Percentiles rank a stretch among this genome's conserved stretches.
These are phyloP conservation scores for Noccaea caerulescens DNA, from an alignment of 345 rosid genomes.

Conservation along the genomic window DNA sequence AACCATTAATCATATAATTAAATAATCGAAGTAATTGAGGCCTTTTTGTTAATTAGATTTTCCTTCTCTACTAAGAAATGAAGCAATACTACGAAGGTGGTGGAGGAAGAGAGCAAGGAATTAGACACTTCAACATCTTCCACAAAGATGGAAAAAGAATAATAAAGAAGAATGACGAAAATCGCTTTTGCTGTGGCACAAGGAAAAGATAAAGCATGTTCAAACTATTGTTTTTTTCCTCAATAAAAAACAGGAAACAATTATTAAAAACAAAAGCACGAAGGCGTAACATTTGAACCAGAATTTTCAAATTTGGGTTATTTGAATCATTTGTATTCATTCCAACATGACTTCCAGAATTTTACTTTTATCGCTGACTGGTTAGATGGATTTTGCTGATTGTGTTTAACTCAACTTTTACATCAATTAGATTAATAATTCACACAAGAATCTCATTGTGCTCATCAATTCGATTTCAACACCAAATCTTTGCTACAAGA, in stretches of 20 bases:
- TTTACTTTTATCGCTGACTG: neutral
- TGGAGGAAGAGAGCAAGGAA: slow-evolving; percentile 45
- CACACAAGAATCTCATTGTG: slow-evolving; percentile 6
- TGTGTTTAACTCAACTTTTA: neutral
- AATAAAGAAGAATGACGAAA: slow-evolving; percentile 29
- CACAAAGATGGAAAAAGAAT: slow-evolving; percentile 41
- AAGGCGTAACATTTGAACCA: slow-evolving; percentile 38
- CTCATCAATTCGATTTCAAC: neutral
- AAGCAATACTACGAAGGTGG: slow-evolving; percentile 29
- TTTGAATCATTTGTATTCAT: slow-evolving; percentile 7
- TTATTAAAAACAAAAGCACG: slow-evolving; percentile 36
- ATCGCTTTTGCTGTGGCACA: slow-evolving; percentile 39
- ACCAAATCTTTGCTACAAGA: slow-evolving; percentile 8
- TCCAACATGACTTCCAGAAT: slow-evolving; percentile 4
- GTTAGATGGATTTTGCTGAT: neutral
- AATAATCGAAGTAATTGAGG: slow-evolving; percentile 1
- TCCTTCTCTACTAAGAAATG: slow-evolving; percentile 58
- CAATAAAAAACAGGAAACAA: slow-evolving; percentile 7
- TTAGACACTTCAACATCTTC: slow-evolving; percentile 40
- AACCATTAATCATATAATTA: slow-evolving; percentile 15
- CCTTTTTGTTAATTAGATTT: slow-evolving; percentile 30
- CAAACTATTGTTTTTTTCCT: slow-evolving; percentile 13
- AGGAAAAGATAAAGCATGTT: slow-evolving; percentile 44
- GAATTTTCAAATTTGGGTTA: slow-evolving; percentile 2
- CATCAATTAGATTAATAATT: neutral